Evolutionary conservation across 176 grass and related monocot genomes (phyloP).

Genomic region (Olyra latifolia): DNA sequence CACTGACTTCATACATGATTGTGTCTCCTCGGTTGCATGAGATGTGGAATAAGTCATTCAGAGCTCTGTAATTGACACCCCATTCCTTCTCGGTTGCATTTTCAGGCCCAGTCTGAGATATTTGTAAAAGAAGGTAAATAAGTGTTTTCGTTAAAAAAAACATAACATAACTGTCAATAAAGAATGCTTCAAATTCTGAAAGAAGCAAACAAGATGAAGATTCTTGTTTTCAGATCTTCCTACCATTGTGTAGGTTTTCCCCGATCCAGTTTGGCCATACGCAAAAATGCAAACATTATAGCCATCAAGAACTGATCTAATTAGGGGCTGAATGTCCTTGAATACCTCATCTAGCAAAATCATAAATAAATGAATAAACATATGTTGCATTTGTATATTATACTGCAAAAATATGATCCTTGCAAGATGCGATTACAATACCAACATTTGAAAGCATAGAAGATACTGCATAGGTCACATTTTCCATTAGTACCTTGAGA

Average conservation of each 20-base stretch:
- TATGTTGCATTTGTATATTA: not conserved
- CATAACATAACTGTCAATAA: not conserved
- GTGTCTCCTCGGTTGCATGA: conserved; percentile 58
- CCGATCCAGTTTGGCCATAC: conserved; percentile 98
- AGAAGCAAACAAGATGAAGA: not conserved
- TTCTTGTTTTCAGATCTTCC: not conserved
- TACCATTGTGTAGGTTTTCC: conserved; percentile 99
- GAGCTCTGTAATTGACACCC: conserved; percentile 89
- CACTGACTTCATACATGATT: conserved; percentile 66
- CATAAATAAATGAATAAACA: conserved; percentile 8
- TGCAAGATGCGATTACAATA: not conserved
- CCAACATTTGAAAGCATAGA: not conserved
- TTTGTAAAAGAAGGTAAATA: not conserved
- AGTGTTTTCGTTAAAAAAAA: not conserved
- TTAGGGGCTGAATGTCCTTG: conserved; percentile 74
- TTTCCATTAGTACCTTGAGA: conserved; percentile 66
- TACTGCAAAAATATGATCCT: conserved; percentile 16
- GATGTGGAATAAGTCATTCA: conserved; percentile 84
- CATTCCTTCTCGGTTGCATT: conserved; percentile 59
- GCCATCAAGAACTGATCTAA: conserved; percentile 92
- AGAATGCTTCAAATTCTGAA: not conserved
- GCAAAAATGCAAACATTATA: conserved; percentile 96
- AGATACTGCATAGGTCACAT: not conserved
- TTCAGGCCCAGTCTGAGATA: conserved; percentile 71
- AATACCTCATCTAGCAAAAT: conserved; percentile 72